Conservation (phyloP, 768 basidiomycete species). For the Trametes meyenii region DNA sequence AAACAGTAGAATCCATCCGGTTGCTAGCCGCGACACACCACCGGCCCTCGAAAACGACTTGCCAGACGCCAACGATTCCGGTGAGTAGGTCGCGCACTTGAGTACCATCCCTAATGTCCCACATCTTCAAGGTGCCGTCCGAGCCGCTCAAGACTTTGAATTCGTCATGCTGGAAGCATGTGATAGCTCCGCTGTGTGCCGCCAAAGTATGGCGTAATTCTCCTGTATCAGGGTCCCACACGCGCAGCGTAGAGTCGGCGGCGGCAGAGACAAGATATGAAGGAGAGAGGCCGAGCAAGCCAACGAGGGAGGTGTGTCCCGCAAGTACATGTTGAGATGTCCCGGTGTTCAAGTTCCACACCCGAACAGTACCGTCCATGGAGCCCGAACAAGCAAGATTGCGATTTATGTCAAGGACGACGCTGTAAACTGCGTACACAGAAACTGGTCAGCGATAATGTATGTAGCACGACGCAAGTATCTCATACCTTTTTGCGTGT, state of each 20-base stretch:
- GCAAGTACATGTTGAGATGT: slow-evolving; percentile 78
- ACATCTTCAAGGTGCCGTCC: slow-evolving; percentile 97
- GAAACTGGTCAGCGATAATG: background rate
- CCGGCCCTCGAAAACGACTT: slow-evolving; percentile 92
- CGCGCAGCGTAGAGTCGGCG: slow-evolving; percentile 90
- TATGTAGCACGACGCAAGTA: background rate
- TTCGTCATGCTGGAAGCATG: slow-evolving; percentile 98
- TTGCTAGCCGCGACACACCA: slow-evolving; percentile 96
- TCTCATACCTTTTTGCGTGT: slow-evolving; percentile 84
- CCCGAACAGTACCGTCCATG: slow-evolving; percentile 96
- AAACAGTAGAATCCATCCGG: slow-evolving; percentile 70
- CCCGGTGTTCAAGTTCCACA: slow-evolving; percentile 89
- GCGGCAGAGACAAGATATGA: slow-evolving; percentile 94
- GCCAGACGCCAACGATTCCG: slow-evolving; percentile 95
- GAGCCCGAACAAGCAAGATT: slow-evolving; percentile 95
- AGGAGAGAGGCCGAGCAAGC: slow-evolving; percentile 86
- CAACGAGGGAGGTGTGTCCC: slow-evolving; percentile 95
- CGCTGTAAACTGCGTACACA: slow-evolving; percentile 79
- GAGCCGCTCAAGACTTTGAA: slow-evolving; percentile 95
- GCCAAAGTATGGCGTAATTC: slow-evolving; percentile 80
- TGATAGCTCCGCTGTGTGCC: slow-evolving; percentile 96
- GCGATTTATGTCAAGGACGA: slow-evolving; percentile 84
- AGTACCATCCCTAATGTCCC: slow-evolving; percentile 88
- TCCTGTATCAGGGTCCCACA: slow-evolving; percentile 91
- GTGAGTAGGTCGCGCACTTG: slow-evolving; percentile 88